Percentiles rank a stretch among this genome's conserved stretches.
Evolutionary conservation across 2,329 filamentous ascomycete species (phyloP).

Genomic region (Lasiodiplodia gonubiensis): DNA sequence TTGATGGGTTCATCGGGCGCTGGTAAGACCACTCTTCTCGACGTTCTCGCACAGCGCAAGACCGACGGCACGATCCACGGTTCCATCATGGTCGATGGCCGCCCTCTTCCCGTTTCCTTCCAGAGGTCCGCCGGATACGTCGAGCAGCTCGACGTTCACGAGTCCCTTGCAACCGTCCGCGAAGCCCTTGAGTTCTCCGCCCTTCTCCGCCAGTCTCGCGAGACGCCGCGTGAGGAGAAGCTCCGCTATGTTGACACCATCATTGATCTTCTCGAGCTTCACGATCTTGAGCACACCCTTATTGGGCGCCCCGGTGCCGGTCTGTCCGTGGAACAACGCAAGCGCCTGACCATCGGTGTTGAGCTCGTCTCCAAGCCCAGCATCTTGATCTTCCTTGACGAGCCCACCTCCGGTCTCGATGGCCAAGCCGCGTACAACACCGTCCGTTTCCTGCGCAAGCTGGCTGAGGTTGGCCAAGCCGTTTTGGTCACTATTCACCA

Average conservation of each 20-base stretch:
- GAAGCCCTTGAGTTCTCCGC: constrained; percentile 67
- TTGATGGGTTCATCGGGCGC: constrained; percentile 30
- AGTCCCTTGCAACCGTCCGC: constrained; percentile 63
- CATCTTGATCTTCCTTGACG: constrained; percentile 74
- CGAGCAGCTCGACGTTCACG: constrained; percentile 66
- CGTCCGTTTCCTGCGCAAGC: constrained; percentile 73
- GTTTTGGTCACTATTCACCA: constrained; percentile 89
- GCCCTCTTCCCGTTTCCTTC: constrained; percentile 27
- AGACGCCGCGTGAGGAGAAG: constrained; percentile 61
- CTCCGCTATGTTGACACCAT: constrained; percentile 65
- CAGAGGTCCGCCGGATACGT: constrained; percentile 34
- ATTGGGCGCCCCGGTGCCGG: constrained; percentile 61
- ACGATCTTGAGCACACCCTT: constrained; percentile 63
- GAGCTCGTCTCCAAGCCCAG: constrained; percentile 67
- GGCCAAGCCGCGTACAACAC: constrained; percentile 74
- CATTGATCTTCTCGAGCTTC: constrained; percentile 63
- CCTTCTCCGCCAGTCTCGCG: constrained; percentile 61
- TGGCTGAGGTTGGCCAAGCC: constrained; percentile 76
- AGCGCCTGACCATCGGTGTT: constrained; percentile 65
- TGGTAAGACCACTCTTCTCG: constrained; percentile 25
- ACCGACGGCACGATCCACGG: constrained; percentile 28
- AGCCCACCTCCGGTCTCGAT: constrained; percentile 75
- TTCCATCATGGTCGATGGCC: constrained; percentile 27
- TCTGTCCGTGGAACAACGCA: constrained; percentile 66
- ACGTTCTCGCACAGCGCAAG: constrained; percentile 26